phyloP scores from a whole-genome alignment of 768 basidiomycete genomes.

The Clathrus columnatus region DNA sequence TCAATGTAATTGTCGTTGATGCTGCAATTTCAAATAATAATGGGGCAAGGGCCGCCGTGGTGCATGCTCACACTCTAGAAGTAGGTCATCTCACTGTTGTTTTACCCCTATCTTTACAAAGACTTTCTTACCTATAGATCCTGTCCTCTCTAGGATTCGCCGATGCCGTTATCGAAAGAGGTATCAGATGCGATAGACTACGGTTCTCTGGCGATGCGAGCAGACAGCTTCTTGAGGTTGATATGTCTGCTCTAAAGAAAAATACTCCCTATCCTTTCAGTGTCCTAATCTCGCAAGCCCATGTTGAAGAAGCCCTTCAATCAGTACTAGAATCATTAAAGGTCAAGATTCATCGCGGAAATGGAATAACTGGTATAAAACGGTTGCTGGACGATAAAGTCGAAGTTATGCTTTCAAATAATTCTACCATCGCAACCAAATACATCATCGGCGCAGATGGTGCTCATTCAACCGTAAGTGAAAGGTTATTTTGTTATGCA shows the following conservation, averaged over 20 bases:
- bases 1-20: constrained; percentile 9
- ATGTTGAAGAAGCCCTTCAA: constrained; percentile 35
- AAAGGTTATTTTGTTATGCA: constrained; percentile 15
- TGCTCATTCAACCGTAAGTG: constrained; percentile 36
- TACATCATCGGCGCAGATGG: constrained; percentile 49
- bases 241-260: constrained; percentile 23
- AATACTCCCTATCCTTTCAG: constrained; percentile 33
- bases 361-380: constrained; percentile 29
- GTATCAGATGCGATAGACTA: neutral
- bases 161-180: constrained; percentile 27
- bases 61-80: constrained; percentile 48
- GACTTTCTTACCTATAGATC: constrained; percentile 35
- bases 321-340: constrained; percentile 25
- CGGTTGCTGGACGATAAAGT: constrained; percentile 12
- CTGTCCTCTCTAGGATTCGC: constrained; percentile 36
- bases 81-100: constrained; percentile 20
- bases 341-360: constrained; percentile 26
- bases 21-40: neutral
- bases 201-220: neutral
- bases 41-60: constrained; percentile 34
- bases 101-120: constrained; percentile 19
- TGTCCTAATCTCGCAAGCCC: constrained; percentile 34
- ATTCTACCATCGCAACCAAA: constrained; percentile 32
- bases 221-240: constrained; percentile 20
- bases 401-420: constrained; percentile 40